Conservation (phyloP, 2,329 filamentous ascomycete genomes). For the Elsinoe necatrix region DNA sequence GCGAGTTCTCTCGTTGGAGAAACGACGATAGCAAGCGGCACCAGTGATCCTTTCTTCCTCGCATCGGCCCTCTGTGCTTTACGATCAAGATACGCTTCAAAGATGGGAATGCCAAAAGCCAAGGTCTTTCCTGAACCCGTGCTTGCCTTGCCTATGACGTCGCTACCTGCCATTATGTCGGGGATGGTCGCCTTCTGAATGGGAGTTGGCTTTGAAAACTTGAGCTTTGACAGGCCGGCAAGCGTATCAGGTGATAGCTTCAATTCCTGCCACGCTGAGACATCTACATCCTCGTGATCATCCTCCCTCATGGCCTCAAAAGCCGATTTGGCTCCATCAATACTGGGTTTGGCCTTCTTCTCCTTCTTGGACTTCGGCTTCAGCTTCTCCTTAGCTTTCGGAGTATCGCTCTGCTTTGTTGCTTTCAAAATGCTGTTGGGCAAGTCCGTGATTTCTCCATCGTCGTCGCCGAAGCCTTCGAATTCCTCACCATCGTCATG, state of each 20-base stretch:
- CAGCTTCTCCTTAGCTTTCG: conserved; percentile 23
- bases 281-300: conserved; percentile 55
- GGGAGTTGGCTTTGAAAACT: conserved; percentile 69
- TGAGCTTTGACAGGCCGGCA: conserved; percentile 66
- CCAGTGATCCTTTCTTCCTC: conserved; percentile 26
- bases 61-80: conserved; percentile 24
- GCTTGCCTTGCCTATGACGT: conserved; percentile 91
- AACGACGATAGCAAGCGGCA: conserved; percentile 62
- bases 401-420: conserved; percentile 23
- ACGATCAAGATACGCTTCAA: conserved; percentile 67
- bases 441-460: conserved; percentile 17
- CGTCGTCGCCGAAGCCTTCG: conserved; percentile 29
- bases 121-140: conserved; percentile 96
- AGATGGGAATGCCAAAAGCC: conserved; percentile 86
- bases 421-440: conserved; percentile 20
- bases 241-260: conserved; percentile 64
- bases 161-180: conserved; percentile 69
- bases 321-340: conserved; percentile 25
- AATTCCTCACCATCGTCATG: conserved; percentile 26
- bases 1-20: conserved; percentile 90
- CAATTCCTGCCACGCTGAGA: conserved; percentile 70
- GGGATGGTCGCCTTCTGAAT: conserved; percentile 80
- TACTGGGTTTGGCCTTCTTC: background rate
- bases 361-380: conserved; percentile 18
- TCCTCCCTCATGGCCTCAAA: conserved; percentile 43